Percentiles rank a stretch among this genome's conserved stretches.
phyloP scores from a whole-genome alignment of 495 filamentous ascomycete species.

The Trichoderma parareesei region DNA sequence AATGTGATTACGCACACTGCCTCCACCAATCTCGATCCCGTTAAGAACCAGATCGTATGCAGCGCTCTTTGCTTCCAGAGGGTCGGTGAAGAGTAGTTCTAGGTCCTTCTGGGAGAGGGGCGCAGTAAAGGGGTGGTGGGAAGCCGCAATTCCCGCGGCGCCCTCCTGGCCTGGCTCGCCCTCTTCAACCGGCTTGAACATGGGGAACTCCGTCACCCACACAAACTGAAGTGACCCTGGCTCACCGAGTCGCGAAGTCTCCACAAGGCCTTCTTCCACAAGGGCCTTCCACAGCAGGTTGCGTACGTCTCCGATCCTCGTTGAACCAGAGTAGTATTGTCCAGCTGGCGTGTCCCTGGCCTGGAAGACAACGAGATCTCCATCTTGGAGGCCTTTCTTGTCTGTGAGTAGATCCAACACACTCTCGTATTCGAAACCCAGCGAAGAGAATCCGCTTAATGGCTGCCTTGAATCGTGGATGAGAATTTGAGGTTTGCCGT shows the following conservation, averaged over 20 bases:
- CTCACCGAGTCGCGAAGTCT: constrained; percentile 19
- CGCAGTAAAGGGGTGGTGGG: constrained; percentile 94
- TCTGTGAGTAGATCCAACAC: neutral
- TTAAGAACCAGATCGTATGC: constrained; percentile 96
- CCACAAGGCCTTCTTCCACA: constrained; percentile 48
- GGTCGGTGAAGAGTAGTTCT: constrained; percentile 62
- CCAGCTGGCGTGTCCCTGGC: constrained; percentile 53
- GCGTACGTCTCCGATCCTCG: constrained; percentile 69
- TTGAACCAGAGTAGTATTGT: constrained; percentile 57
- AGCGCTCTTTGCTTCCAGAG: constrained; percentile 63
- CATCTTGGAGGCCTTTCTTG: constrained; percentile 34
- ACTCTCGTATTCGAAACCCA: constrained; percentile 55
- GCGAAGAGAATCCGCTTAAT: constrained; percentile 59
- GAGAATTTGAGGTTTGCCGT: constrained; percentile 69
- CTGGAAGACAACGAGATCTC: constrained; percentile 73
- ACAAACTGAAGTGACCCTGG: constrained; percentile 54
- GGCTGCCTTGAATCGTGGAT: constrained; percentile 62
- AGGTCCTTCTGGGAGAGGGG: constrained; percentile 67
- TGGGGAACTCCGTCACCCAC: constrained; percentile 86
- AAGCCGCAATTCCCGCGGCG: constrained; percentile 68
- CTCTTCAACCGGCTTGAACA: constrained; percentile 65
- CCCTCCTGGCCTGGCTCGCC: constrained; percentile 81
- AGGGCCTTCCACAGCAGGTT: constrained; percentile 61
- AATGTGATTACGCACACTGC: constrained; percentile 86
- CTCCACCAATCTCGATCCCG: constrained; percentile 88